These are phyloP conservation scores for Cyclostephanos tholiformis DNA, from an alignment of 108 stramenopile species.

Conservation along the genomic window DNA sequence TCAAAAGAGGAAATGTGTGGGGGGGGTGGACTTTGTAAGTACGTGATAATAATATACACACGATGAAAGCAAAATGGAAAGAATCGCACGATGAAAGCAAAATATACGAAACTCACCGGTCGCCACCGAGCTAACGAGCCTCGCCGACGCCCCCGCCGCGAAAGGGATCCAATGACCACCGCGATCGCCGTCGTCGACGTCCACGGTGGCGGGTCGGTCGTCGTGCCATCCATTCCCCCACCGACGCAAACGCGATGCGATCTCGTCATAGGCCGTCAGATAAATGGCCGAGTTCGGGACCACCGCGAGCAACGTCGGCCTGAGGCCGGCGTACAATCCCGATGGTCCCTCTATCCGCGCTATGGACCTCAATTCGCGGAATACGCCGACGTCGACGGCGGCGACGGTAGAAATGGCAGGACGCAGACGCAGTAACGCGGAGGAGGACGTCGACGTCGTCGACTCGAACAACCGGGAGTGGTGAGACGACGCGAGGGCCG, in stretches of 20 bases:
- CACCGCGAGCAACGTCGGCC: conserved; percentile 71
- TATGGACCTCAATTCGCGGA: conserved; percentile 54
- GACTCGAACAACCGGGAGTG: too few species aligned
- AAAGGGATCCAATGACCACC: conserved; percentile 49
- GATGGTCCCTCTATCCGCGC: conserved; percentile 64
- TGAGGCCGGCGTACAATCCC: conserved; percentile 83
- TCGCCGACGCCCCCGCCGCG: conserved; percentile 76
- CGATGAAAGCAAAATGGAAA: too few species aligned
- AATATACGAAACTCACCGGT: conserved; percentile 30
- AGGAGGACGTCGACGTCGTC: background rate
- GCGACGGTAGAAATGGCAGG: background rate
- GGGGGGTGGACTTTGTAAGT: too few species aligned
- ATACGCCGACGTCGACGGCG: conserved; percentile 19
- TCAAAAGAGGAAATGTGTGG: too few species aligned
- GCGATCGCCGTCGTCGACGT: background rate
- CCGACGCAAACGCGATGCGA: conserved; percentile 29
- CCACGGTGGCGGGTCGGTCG: too few species aligned
- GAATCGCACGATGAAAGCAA: too few species aligned
- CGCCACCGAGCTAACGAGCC: conserved; percentile 71
- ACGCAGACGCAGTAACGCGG: background rate
- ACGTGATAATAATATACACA: too few species aligned
- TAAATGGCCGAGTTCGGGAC: conserved; percentile 91
- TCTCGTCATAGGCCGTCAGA: conserved; percentile 88
- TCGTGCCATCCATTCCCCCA: too few species aligned
- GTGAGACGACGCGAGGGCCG: background rate